Percentiles rank a stretch among this genome's conserved stretches.
phyloP scores from a whole-genome alignment of 2,329 filamentous ascomycete genomes.

The Hymenoscyphus infarciens region DNA sequence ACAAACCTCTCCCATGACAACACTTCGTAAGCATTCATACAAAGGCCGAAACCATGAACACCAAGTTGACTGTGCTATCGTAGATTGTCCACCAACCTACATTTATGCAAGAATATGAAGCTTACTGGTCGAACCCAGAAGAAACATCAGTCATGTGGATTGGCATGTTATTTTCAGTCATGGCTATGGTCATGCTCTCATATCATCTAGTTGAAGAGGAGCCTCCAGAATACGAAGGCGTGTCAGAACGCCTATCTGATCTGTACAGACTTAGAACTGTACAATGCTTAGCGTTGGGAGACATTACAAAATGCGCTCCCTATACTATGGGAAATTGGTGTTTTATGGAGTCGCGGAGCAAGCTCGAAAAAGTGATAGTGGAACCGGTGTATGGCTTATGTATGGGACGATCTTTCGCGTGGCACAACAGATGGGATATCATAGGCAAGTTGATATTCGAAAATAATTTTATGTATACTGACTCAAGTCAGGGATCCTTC shows the following conservation, averaged over 20 bases:
- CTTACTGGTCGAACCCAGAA: constrained; percentile 65
- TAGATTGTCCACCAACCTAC: constrained; percentile 73
- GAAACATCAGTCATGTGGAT: constrained; percentile 74
- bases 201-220: constrained; percentile 73
- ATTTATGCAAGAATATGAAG: constrained; percentile 62
- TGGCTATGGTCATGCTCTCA: constrained; percentile 71
- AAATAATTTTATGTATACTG: background rate
- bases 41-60: constrained; percentile 16
- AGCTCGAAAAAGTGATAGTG: constrained; percentile 66
- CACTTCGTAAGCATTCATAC: constrained; percentile 17
- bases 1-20: constrained; percentile 55
- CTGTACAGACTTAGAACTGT: constrained; percentile 68
- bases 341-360: constrained; percentile 73
- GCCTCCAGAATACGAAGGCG: constrained; percentile 66
- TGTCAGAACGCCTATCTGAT: constrained; percentile 52
- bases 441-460: constrained; percentile 37
- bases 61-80: constrained; percentile 35
- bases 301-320: constrained; percentile 69
- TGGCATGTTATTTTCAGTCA: constrained; percentile 70
- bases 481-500: constrained; percentile 59
- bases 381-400: constrained; percentile 47
- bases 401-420: constrained; percentile 50
- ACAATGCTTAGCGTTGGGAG: constrained; percentile 71
- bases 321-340: constrained; percentile 69
- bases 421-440: constrained; percentile 53